These are phyloP conservation scores for Colletotrichum viniferum DNA, from an alignment of 2,329 filamentous ascomycete genomes.

Conservation along the genomic window DNA sequence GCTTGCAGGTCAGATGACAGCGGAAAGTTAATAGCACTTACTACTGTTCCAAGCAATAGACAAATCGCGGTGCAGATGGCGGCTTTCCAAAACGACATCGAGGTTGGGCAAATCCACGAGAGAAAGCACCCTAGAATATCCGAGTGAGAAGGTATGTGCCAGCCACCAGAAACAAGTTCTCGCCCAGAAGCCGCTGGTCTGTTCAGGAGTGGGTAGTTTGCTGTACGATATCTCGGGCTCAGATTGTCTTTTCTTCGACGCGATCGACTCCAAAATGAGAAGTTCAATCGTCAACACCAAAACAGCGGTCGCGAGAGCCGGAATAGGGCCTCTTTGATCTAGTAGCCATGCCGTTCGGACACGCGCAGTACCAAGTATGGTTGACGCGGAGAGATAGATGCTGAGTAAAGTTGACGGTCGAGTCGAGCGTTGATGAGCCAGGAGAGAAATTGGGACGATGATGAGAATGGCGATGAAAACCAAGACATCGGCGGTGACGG, in stretches of 20 bases:
- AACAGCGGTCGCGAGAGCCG: neutral
- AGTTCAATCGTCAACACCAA: neutral
- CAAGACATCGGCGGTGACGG: constrained; percentile 25
- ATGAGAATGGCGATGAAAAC: constrained; percentile 13
- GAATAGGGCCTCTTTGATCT: neutral
- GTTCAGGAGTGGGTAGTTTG: neutral
- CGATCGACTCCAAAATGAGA: neutral
- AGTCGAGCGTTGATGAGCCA: constrained; percentile 24
- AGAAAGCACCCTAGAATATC: neutral
- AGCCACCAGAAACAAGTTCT: constrained; percentile 15
- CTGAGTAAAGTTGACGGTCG: constrained; percentile 29
- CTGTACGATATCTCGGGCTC: neutral
- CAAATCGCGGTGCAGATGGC: neutral
- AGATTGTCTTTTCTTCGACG: neutral
- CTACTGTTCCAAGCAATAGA: constrained; percentile 21
- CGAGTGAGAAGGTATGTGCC: neutral
- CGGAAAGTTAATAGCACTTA: neutral
- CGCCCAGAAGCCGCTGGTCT: constrained; percentile 9
- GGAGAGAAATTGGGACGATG: constrained; percentile 20
- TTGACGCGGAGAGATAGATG: constrained; percentile 24
- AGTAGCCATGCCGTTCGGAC: neutral
- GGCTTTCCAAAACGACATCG: neutral
- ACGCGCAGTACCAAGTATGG: constrained; percentile 20
- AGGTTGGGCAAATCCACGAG: neutral
- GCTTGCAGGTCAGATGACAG: neutral